Base-by-base conservation (phyloP, 305 asterid species). In the Rubia peregrina region DNA sequence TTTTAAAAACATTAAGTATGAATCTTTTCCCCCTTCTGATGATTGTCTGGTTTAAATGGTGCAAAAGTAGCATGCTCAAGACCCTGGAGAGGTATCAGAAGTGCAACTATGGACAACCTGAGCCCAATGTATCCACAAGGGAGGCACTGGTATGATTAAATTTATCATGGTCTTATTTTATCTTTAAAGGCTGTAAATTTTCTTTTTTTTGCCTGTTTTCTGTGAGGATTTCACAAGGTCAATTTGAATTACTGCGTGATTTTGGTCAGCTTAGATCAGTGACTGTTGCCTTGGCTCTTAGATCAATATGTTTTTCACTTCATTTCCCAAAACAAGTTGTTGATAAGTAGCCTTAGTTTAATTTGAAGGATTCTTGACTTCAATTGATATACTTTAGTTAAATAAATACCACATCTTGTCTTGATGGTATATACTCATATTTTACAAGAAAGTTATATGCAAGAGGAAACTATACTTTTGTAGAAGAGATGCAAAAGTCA, bases 101-200 rank as follows among this genome's bases (percentile, higher is more conserved):
- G 74, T 89, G 96, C 90, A 95, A 91, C 91, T 95, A 95, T 71
- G 99, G 96, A 84, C 96, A 96, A 51, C 99, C 99, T 11, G 99
- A 95, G 82, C 79, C 97, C 7, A 87, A 88, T 80, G 83, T 87
- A 40, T 95, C 98, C 76, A 65, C 95, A 61, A 83, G 98, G 76
- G 99, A 95, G 81, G 99, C 99, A 44, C 87, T 94, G 97, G 99
- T 94, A 91, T 76, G 22, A n/a, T 7, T 17, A 12, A 48, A n/a
- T 12, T 48, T 13, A 14, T 48, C n/a, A 17, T 51, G 57, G 62
- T 64, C 10, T 41, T 46, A 8, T 51, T 4, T 13, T 22, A 12
- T 5, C 36, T 19, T 19, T 56, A 6, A 1, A 21, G 3, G 49
- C 0, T 51, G 53, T 26, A 61, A 61, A 14, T 60, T 21, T 22